These are phyloP conservation scores for Ogataea pignaliae DNA, from an alignment of 805 yeast genomes.

Conservation along the genomic window DNA sequence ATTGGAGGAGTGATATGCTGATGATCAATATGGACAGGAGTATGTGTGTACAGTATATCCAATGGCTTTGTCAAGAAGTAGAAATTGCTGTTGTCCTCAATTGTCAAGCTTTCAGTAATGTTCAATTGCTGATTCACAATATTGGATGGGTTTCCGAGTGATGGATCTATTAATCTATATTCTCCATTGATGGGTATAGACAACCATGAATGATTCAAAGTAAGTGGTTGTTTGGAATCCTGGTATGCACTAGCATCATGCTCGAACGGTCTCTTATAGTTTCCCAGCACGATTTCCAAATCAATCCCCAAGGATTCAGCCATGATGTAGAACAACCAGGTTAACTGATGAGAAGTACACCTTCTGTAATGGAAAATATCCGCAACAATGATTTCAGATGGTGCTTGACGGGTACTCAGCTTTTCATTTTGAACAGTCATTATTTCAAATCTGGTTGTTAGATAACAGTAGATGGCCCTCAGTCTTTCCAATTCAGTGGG, in stretches of 20 bases:
- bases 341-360: conserved; percentile 54
- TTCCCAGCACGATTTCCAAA: conserved; percentile 76
- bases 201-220: conserved; percentile 86
- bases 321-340: conserved; percentile 70
- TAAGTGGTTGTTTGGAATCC: conserved; percentile 42
- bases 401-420: conserved; percentile 28
- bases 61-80: conserved; percentile 80
- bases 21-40: conserved; percentile 71
- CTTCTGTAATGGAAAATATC: conserved; percentile 24
- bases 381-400: conserved; percentile 19
- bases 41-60: conserved; percentile 75
- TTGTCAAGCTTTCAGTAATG: conserved; percentile 25
- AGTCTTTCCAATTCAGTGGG: conserved; percentile 51
- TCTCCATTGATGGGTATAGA: conserved; percentile 70
- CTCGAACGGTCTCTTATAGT: conserved; percentile 73
- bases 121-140: conserved; percentile 43
- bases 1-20: conserved; percentile 87
- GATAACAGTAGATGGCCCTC: conserved; percentile 61
- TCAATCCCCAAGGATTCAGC: conserved; percentile 66
- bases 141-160: conserved; percentile 56
- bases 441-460: conserved; percentile 54
- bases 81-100: conserved; percentile 30
- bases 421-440: conserved; percentile 34
- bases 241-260: conserved; percentile 28
- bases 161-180: conserved; percentile 76